Evolutionary conservation across 2,329 filamentous ascomycete species (phyloP).

Genomic region (Venturia carpophila): DNA sequence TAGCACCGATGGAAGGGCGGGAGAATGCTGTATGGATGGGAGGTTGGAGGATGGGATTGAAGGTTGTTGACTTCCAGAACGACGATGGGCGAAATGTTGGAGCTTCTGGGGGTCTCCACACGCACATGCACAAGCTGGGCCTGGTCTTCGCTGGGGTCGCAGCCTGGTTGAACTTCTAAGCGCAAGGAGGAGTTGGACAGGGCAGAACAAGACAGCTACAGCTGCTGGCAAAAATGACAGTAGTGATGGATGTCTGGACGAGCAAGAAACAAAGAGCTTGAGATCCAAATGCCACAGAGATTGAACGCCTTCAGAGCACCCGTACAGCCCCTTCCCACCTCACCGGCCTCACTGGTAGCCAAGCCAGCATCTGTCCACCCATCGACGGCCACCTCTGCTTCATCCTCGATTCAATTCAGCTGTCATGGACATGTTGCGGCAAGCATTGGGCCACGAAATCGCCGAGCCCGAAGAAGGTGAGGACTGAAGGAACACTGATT

Average conservation of each 20-base stretch:
- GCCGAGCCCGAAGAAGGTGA: constrained; percentile 54
- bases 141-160: too few species aligned
- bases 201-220: too few species aligned
- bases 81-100: constrained; percentile 3
- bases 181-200: too few species aligned
- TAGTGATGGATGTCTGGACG: not conserved
- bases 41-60: not conserved
- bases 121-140: not conserved
- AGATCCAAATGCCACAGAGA: too few species aligned
- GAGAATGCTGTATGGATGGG: not conserved
- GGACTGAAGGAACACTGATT: not conserved
- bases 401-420: constrained; percentile 7
- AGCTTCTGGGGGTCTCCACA: not conserved
- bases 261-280: not conserved
- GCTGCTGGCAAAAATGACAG: too few species aligned
- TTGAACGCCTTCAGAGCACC: too few species aligned
- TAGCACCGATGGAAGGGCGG: not conserved
- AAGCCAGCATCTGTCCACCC: not conserved
- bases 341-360: not conserved
- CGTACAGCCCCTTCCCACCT: too few species aligned
- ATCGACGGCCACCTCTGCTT: constrained; percentile 13
- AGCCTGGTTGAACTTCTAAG: too few species aligned
- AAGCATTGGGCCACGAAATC: constrained; percentile 43
- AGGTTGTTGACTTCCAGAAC: not conserved
- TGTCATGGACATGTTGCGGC: constrained; percentile 31